Evolutionary conservation across 108 stramenopile species (phyloP), one percentile per base, ranked within the genome.

Genomic region (Schizochytrium sp.): DNA sequence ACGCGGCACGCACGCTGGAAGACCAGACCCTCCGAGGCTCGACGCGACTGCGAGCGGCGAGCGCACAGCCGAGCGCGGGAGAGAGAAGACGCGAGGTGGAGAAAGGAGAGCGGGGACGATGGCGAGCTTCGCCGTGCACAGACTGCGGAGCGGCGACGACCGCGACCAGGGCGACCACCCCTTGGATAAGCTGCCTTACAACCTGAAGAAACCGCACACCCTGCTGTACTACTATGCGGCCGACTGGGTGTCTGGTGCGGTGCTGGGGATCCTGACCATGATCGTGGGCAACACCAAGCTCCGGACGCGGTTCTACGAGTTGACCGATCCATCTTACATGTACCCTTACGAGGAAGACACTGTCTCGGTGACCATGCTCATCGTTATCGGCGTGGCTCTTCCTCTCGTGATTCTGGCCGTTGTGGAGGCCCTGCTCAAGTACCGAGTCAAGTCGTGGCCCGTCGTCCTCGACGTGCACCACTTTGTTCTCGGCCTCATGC

Each of bases 261-360:
- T 53, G 18, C 8, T 83, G 19, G 45, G 10, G n/a, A 23, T 47
- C 14, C 48, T 47, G 0, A 23, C 51, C 6, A 43, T 53, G 18
- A 45, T 23, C 0, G 48, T 28, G 45, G 6, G 76, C 23, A 83
- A 34, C 48, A 6, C 23, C 45, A 21, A 83, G 48, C 48, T 57
- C 14, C 55, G 16, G 14, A 5, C 19, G 51, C 45, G 76, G 18
- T 47, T 83, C 48, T 83, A 53, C 23, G 25, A 53, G 25, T 8
- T 6, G 6, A 34, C 48, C 12, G 76, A 83, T 45, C 51, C 45
- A 12, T 53, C 48, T 0, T 83, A 3, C 51, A 47, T 6, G 18
- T 83, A 83, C 76, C 76, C 76, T 43, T 83, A 53, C 76, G 48
- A 83, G 45, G 76, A 83, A 23, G 76, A 83, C 28, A 83, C 76